Evolutionary conservation across 202 grass and related monocot species (phyloP), one percentile per base, ranked within the genome.

Genomic region (Bolboschoenoplectus hybrid): DNA sequence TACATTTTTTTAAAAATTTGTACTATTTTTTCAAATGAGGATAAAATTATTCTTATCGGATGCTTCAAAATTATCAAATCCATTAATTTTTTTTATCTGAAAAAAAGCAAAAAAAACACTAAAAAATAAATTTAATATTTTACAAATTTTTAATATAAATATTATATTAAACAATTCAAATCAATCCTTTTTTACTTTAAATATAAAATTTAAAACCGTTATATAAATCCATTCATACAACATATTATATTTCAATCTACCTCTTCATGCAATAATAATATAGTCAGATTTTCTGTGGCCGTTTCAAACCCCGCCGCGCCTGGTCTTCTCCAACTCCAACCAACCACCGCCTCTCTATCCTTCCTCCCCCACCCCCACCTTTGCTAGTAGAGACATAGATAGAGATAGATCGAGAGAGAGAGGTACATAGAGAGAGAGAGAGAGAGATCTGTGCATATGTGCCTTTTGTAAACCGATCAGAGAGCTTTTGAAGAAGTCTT

Each of bases 381-480:
- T 68, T 63, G 66, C 79, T 55, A 68, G 81, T 68, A 74, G 53
- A 55, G 78, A 65, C 47, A 26, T 47, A 16, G 40, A 69, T 14
- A 86, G 16, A 60, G 40, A 16, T 26, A 26, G 26, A 26, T 26
- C 26, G 26, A 56, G 13, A 4, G 43, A 57, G 50, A 10, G 20
- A 49, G 55, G 63, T 26, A 26, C 26, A 26, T 0, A 26, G 68
- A 17, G 58, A 12, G 45, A 81, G 35, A 85, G 36, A 19, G 44
- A 40, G 70, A 67, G 32, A 51, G 87, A 73, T 85, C 58, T 3
- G 56, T 53, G 34, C 26, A 82, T 62, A 63, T 74, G 71, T 84
- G 55, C 89, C 65, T 66, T 52, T 47, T 50, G 74, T 89, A 81
- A 76, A 87, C 57, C 45, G 58, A 13, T 7, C 40, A 53, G 34